A percentile compares a stretch with the other conserved stretches of the same genome.
These are phyloP conservation scores for Fraxinus platypoda DNA, from an alignment of 305 asterid genomes.

Conservation along the genomic window DNA sequence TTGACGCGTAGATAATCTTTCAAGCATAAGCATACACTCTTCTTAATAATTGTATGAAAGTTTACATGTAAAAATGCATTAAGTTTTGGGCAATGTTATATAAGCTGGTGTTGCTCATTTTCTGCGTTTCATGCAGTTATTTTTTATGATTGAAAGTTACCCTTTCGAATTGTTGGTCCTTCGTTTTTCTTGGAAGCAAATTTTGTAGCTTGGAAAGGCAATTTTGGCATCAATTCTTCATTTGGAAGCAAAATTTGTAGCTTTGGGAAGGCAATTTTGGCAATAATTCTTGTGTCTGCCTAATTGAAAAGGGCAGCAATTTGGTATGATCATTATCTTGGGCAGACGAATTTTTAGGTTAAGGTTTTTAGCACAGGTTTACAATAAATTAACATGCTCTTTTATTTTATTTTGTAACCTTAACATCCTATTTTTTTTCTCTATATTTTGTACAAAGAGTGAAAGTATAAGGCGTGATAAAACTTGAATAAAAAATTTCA, in stretches of 20 bases:
- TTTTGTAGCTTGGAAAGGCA: not conserved
- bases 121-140: not conserved
- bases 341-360: not conserved
- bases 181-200: not conserved
- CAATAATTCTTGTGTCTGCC: not conserved
- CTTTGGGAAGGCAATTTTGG: not conserved
- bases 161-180: not conserved
- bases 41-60: not conserved
- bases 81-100: not conserved
- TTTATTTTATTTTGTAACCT: not conserved
- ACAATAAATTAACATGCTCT: not conserved
- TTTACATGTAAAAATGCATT: not conserved
- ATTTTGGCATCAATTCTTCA: not conserved
- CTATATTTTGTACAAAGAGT: not conserved
- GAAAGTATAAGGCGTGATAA: not conserved
- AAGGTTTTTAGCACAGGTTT: not conserved
- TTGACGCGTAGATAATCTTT: not conserved
- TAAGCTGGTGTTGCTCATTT: not conserved
- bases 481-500: no score
- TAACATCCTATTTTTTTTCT: not conserved
- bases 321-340: not conserved
- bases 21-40: not conserved
- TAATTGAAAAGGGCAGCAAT: not conserved
- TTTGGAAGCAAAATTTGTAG: not conserved
- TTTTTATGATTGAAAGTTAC: not conserved